Base-by-base conservation (phyloP, 1,139 yeast species). In the Hansenula sp. region DNA sequence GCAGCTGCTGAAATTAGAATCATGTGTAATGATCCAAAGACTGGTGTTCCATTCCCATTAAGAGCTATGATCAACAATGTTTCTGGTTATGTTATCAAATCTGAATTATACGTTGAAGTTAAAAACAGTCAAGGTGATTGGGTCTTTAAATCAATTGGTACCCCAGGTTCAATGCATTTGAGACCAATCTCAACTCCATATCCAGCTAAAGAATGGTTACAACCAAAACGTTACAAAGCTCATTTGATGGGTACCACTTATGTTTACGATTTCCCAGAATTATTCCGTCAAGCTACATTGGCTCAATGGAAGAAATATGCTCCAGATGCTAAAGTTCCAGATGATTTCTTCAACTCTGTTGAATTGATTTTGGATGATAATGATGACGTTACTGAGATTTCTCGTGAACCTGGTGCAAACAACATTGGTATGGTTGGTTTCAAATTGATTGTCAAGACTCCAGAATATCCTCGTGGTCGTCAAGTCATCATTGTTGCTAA, bases 161-260 rank as follows among this genome's bases (percentile, higher is more conserved):
- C 80, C 52, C 95, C 97, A 41, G 98, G 98, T 28, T 78, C 94
- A 24, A 92, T 92, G 98, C 98, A 92, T 62, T 75, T 92, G 70
- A 82, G 97, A 68, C 84, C 96, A 40, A 89, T 92, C 57, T 85
- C 92, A 36, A 86, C 97, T 40, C 96, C 97, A 41, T 94, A 92
- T 62, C 95, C 97, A 44, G 96, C 95, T 32, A 92, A 92, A 73
- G 98, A 92, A 69, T 90, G 95, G 69, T 76, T 92, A 59, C 98
- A 92, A 72, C 97, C 97, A 56, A 92, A 92, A 69, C 89, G 98
- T 70, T 94, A 94, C 73, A 87, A 85, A 71, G 98, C 98, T 37
- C 97, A 92, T 68, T 77, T 88, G 59, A 86, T 92, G 92, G 98
- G 98, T 50, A 92, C 98, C 16, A 90, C 98, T 20, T 92, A 88